phyloP scores from a whole-genome alignment of 345 rosid species.

The Hypericum androsaemum region DNA sequence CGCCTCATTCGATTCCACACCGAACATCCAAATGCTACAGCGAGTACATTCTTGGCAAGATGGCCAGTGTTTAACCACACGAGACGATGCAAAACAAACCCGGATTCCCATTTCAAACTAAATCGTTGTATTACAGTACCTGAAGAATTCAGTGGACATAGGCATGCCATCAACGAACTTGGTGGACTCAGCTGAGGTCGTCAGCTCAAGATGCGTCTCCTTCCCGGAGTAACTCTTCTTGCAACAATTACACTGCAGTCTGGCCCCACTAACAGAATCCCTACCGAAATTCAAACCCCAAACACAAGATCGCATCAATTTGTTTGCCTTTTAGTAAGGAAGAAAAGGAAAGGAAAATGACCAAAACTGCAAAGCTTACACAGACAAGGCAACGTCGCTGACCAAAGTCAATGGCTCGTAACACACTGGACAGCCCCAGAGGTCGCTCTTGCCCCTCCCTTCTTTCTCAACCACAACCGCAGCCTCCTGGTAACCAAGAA shows the following conservation, averaged over 20 bases:
- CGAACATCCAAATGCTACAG: background rate
- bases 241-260: constrained; percentile 51
- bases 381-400: constrained; percentile 25
- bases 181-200: constrained; percentile 41
- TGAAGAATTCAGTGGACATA: constrained; percentile 41
- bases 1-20: background rate
- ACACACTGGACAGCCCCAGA: constrained; percentile 82
- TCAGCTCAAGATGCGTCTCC: constrained; percentile 63
- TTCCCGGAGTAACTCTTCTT: constrained; percentile 46
- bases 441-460: constrained; percentile 13
- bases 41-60: no score
- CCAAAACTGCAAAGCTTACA: constrained; percentile 27
- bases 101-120: no score
- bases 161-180: constrained; percentile 49
- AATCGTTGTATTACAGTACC: no score
- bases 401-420: constrained; percentile 32
- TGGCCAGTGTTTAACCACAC: no score
- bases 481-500: no score
- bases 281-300: constrained; percentile 25
- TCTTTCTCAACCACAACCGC: constrained; percentile 25
- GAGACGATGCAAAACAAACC: no score
- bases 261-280: constrained; percentile 26
- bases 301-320: constrained; percentile 5
- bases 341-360: background rate
- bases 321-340: background rate